Conservation (phyloP, 345 rosid genomes). For the Excoecaria cochinchinensis region DNA sequence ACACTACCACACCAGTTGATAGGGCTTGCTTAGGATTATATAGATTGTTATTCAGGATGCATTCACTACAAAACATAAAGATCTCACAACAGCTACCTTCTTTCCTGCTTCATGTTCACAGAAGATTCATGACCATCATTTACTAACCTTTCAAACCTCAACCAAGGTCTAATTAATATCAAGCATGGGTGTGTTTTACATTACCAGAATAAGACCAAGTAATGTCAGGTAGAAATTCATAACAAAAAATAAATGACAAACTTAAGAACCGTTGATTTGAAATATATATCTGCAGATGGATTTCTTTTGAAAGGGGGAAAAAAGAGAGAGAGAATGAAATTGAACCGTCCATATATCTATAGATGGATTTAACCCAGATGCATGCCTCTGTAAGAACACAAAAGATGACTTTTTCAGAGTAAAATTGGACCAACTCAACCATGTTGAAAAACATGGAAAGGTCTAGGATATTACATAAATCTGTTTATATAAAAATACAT, state of each 20-base stretch:
- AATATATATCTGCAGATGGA: not conserved
- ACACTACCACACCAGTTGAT: not conserved
- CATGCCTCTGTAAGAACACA: not conserved
- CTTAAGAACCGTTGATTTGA: conserved; percentile 3
- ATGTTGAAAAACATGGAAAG: conserved; percentile 8
- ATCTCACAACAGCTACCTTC: not conserved
- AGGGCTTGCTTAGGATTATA: not conserved
- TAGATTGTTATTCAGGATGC: not conserved
- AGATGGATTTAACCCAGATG: no score
- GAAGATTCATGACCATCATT: not conserved
- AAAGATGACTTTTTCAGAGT: not conserved
- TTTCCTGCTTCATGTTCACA: not conserved
- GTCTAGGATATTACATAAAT: not conserved
- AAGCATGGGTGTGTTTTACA: not conserved
- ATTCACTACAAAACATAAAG: not conserved
- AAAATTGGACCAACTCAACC: not conserved
- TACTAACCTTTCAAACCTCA: not conserved
- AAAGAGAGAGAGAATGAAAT: no score
- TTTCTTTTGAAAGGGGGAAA: no score
- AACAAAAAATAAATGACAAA: not conserved
- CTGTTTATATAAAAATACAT: not conserved
- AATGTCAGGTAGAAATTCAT: not conserved
- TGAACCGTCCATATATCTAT: no score
- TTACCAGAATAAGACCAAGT: not conserved
- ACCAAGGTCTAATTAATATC: not conserved